A percentile compares a stretch with the other conserved stretches of the same genome.
Conservation (phyloP, 768 basidiomycete genomes). For the Calocybe indica region DNA sequence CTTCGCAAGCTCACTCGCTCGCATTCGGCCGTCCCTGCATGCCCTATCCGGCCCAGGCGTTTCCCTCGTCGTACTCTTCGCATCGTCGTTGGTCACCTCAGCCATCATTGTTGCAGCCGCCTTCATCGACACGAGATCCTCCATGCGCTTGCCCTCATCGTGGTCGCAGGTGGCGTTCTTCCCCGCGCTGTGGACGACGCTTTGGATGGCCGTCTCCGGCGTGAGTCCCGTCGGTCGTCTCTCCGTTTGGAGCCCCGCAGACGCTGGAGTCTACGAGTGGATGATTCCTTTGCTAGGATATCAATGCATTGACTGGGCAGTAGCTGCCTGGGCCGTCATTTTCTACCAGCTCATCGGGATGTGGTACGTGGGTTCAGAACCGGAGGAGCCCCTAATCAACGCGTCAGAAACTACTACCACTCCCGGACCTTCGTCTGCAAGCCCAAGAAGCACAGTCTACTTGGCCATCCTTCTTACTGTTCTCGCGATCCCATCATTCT, state of each 20-base stretch:
- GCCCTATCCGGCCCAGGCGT: constrained; percentile 49
- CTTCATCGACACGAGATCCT: constrained; percentile 31
- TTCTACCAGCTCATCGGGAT: constrained; percentile 44
- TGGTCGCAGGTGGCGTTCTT: constrained; percentile 53
- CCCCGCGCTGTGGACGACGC: constrained; percentile 62
- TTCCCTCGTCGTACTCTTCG: constrained; percentile 42
- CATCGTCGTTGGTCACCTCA: constrained; percentile 39
- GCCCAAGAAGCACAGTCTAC: constrained; percentile 20
- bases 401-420: not conserved
- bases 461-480: constrained; percentile 34
- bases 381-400: constrained; percentile 8
- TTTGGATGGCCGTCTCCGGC: constrained; percentile 50
- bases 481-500: constrained; percentile 54
- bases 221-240: constrained; percentile 68
- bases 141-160: constrained; percentile 20
- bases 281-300: constrained; percentile 52
- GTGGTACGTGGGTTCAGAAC: constrained; percentile 49
- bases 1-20: constrained; percentile 34
- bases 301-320: constrained; percentile 63
- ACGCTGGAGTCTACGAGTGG: constrained; percentile 57
- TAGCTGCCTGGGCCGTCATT: constrained; percentile 72
- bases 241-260: constrained; percentile 62
- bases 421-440: constrained; percentile 4
- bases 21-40: constrained; percentile 35
- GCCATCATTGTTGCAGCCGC: constrained; percentile 32